Conservation (phyloP, 2,329 filamentous ascomycete species). For the Phoma herbarum region DNA sequence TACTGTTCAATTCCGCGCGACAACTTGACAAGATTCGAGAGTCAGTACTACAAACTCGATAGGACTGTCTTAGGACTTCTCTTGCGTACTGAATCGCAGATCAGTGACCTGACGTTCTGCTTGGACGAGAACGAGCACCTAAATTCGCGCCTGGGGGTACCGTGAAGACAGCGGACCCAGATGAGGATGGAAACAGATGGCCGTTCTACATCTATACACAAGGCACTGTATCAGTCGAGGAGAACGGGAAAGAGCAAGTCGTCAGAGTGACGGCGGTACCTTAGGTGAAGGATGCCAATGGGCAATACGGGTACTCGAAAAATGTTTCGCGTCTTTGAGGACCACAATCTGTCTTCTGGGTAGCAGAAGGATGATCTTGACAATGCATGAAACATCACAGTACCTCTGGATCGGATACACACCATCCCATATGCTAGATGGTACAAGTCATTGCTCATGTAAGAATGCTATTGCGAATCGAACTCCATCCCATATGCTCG, state of each 20-base stretch:
- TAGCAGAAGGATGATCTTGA: no score
- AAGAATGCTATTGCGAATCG: conserved; percentile 10
- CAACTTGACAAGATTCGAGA: not conserved
- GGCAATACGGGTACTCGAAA: not conserved
- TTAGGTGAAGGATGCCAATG: not conserved
- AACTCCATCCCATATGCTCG: conserved; percentile 24
- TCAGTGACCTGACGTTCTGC: not conserved
- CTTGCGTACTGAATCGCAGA: not conserved
- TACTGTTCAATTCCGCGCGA: not conserved
- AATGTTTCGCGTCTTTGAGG: no score
- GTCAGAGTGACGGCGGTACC: not conserved
- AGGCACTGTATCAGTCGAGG: not conserved
- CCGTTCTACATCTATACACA: not conserved
- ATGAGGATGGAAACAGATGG: not conserved
- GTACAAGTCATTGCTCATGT: conserved; percentile 2
- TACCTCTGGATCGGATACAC: no score
- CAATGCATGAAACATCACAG: no score
- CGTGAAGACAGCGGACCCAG: not conserved
- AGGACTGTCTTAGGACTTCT: not conserved
- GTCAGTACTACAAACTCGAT: not conserved
- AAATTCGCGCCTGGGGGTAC: not conserved
- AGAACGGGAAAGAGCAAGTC: not conserved
- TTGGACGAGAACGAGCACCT: not conserved
- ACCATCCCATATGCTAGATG: no score
- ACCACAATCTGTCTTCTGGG: no score